Percentiles rank a stretch among this genome's conserved stretches.
Evolutionary conservation across 2,329 filamentous ascomycete species (phyloP).

Genomic region (Raffaelea arxii): DNA sequence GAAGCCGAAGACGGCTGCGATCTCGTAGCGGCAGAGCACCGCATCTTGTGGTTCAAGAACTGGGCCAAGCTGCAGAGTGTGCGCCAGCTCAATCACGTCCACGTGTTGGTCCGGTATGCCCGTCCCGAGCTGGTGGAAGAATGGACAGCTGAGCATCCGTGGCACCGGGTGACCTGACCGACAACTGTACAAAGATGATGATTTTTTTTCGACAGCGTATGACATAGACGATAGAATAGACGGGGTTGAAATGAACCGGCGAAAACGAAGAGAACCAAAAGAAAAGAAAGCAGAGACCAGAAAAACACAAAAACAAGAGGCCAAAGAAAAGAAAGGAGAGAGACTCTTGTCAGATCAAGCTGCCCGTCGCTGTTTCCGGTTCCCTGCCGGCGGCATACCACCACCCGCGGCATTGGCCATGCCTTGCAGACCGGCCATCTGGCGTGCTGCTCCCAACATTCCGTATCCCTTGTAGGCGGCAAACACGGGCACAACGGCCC

Average conservation of each 20-base stretch:
- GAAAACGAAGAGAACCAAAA: no score
- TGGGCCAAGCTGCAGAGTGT: constrained; percentile 85
- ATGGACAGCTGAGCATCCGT: constrained; percentile 41
- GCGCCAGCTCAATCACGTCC: constrained; percentile 79
- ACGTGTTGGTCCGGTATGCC: constrained; percentile 57
- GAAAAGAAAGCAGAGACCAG: no score
- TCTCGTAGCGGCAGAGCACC: constrained; percentile 32
- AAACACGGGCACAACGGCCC: constrained; percentile 45
- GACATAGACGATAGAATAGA: no score
- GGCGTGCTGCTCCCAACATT: constrained; percentile 42
- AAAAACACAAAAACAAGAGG: no score
- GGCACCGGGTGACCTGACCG: constrained; percentile 11
- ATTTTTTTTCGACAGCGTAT: no score
- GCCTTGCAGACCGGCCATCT: constrained; percentile 39
- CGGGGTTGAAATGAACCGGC: no score
- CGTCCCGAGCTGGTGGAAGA: constrained; percentile 39
- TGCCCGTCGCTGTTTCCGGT: constrained; percentile 45
- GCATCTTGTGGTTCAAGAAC: constrained; percentile 85
- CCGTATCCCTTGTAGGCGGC: constrained; percentile 44
- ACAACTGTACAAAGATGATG: neutral
- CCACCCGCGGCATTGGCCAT: constrained; percentile 25
- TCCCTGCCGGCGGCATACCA: constrained; percentile 25
- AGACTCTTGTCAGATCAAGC: no score
- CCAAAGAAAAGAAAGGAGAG: no score
- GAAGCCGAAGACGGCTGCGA: constrained; percentile 26